A percentile compares a stretch with the other conserved stretches of the same genome.
Conservation (phyloP, 2,329 filamentous ascomycete genomes). For the Torrubiella hemipterigena region DNA sequence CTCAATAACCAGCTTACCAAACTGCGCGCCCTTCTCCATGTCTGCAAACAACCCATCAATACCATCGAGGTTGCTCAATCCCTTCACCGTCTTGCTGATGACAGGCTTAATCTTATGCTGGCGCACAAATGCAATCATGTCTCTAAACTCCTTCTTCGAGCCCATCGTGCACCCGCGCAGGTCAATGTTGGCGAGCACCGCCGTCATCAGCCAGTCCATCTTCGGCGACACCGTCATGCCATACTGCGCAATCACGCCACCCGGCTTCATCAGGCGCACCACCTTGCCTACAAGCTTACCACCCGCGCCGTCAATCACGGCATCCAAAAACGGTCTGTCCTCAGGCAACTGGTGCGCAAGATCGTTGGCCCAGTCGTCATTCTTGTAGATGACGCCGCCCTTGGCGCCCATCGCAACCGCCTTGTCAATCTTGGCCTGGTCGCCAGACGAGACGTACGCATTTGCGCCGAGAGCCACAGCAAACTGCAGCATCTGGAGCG, state of each 20-base stretch:
- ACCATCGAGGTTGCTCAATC: conserved; percentile 63
- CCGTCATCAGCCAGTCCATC: conserved; percentile 77
- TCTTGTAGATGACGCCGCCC: conserved; percentile 75
- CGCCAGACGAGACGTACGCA: conserved; percentile 73
- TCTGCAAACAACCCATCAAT: conserved; percentile 78
- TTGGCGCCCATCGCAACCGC: conserved; percentile 62
- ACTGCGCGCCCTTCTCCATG: conserved; percentile 75
- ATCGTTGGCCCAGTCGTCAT: conserved; percentile 70
- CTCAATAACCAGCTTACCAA: conserved; percentile 84
- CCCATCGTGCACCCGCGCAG: conserved; percentile 85
- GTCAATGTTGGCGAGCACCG: conserved; percentile 79
- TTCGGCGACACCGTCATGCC: conserved; percentile 83
- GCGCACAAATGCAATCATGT: conserved; percentile 77
- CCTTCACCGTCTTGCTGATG: conserved; percentile 61
- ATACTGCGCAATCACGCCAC: conserved; percentile 76
- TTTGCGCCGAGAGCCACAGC: conserved; percentile 61
- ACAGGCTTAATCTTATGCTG: conserved; percentile 64
- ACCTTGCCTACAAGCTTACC: conserved; percentile 68
- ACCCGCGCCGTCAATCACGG: conserved; percentile 82
- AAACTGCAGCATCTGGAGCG: conserved; percentile 70
- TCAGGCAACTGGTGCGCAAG: conserved; percentile 49
- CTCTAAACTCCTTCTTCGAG: conserved; percentile 74
- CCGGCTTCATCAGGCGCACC: conserved; percentile 58
- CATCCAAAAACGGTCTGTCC: conserved; percentile 61
- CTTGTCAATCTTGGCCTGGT: conserved; percentile 60